These are phyloP conservation scores for Zelonia costaricensis DNA, from an alignment of 208 protist species.

Conservation along the genomic window DNA sequence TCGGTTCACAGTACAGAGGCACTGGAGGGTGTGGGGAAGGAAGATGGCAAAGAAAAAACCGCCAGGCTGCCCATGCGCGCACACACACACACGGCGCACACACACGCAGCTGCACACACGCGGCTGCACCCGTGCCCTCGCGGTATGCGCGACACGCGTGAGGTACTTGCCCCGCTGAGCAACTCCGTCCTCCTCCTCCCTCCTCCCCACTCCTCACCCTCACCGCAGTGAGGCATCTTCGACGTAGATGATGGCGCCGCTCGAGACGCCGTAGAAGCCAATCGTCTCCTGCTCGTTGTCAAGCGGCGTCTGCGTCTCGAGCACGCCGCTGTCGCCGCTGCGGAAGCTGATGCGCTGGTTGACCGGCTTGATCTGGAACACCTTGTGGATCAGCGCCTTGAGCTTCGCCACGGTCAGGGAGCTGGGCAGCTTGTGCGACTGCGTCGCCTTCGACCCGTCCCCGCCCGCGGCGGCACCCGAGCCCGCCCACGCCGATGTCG, in stretches of 20 bases:
- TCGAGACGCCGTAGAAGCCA: slow-evolving; percentile 72
- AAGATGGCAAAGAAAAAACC: too few relatives aligned
- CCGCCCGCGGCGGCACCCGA: background rate
- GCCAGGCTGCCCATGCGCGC: background rate
- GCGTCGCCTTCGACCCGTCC: background rate
- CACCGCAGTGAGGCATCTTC: slow-evolving; percentile 67
- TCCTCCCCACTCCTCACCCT: background rate
- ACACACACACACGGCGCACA: slow-evolving; percentile 1
- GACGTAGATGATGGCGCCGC: slow-evolving; percentile 66
- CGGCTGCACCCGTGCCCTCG: background rate
- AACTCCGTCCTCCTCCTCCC: background rate
- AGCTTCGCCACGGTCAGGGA: slow-evolving; percentile 78
- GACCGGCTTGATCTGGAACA: slow-evolving; percentile 71
- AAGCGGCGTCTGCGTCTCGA: slow-evolving; percentile 46
- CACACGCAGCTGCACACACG: background rate
- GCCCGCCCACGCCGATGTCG: background rate
- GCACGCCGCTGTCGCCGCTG: slow-evolving; percentile 64
- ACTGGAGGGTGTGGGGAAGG: too few relatives aligned
- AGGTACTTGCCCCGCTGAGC: background rate
- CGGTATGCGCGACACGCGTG: background rate
- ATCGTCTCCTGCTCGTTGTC: slow-evolving; percentile 78
- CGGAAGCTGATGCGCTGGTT: slow-evolving; percentile 69
- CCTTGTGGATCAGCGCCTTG: slow-evolving; percentile 64
- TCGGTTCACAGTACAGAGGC: too few relatives aligned
- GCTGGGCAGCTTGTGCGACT: slow-evolving; percentile 65